These are phyloP conservation scores for Lentinus tigrinus DNA, from an alignment of 768 basidiomycete species.

Conservation along the genomic window DNA sequence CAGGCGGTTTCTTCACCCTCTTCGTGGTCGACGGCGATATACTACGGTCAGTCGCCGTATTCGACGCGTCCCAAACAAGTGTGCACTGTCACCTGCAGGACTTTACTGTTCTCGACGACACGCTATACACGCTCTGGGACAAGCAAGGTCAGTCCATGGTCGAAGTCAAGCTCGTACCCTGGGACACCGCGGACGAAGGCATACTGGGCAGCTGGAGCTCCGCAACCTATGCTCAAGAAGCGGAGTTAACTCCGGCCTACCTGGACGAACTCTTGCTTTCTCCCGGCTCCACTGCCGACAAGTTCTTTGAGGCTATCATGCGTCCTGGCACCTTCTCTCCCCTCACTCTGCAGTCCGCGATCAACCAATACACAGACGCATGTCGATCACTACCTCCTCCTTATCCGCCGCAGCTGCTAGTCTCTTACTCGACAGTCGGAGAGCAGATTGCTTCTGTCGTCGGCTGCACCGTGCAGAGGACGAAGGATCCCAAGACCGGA, in stretches of 20 bases:
- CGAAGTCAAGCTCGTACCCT: conserved; percentile 35
- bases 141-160: conserved; percentile 72
- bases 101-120: conserved; percentile 53
- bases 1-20: conserved; percentile 81
- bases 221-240: conserved; percentile 64
- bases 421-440: conserved; percentile 62
- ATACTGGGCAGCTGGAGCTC: conserved; percentile 48
- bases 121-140: conserved; percentile 78
- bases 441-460: conserved; percentile 84
- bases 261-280: conserved; percentile 80
- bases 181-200: conserved; percentile 6
- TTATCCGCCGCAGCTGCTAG: conserved; percentile 53
- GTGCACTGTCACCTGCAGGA: conserved; percentile 76
- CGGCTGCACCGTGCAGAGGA: conserved; percentile 78
- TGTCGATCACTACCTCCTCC: conserved; percentile 65
- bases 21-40: conserved; percentile 56
- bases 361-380: conserved; percentile 78
- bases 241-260: conserved; percentile 79
- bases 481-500: conserved; percentile 75
- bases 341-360: conserved; percentile 75
- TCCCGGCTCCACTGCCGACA: conserved; percentile 70
- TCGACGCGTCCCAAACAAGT: conserved; percentile 60
- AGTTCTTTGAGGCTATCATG: conserved; percentile 81
- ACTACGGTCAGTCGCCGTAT: conserved; percentile 52
- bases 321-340: conserved; percentile 86